A percentile compares a stretch with the other conserved stretches of the same genome.
Evolutionary conservation across 176 grass and related monocot species (phyloP).

Genomic region (Hordeum marinum): DNA sequence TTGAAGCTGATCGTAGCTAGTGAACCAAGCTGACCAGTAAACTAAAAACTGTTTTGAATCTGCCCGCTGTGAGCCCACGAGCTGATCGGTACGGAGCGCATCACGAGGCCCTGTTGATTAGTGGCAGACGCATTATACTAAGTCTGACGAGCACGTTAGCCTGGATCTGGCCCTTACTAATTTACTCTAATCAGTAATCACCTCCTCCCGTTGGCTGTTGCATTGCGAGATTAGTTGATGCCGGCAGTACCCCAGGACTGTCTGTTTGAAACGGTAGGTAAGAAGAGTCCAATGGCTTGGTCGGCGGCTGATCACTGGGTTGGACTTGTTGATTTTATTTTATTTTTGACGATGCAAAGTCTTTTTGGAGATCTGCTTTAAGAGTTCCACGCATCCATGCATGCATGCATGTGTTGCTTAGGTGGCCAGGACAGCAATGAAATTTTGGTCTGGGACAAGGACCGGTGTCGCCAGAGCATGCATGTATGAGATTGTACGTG

Average conservation of each 20-base stretch:
- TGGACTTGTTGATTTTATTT: not conserved
- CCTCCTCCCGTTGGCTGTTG: no score
- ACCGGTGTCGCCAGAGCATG: not conserved
- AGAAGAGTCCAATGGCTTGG: not conserved
- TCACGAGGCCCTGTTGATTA: not conserved
- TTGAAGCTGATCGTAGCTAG: not conserved
- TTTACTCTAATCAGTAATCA: not conserved
- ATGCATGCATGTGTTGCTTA: not conserved
- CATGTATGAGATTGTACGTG: not conserved
- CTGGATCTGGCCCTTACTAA: conserved; percentile 1
- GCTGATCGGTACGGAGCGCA: not conserved
- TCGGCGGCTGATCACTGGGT: not conserved
- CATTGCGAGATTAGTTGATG: not conserved
- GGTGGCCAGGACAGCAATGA: not conserved
- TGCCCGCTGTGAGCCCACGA: not conserved
- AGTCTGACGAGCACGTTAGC: not conserved
- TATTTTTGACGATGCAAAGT: no score
- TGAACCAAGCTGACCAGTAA: not conserved
- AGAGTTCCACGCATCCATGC: not conserved
- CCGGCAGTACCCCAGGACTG: not conserved
- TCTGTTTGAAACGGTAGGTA: not conserved
- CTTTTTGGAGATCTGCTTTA: not conserved
- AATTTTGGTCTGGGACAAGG: not conserved
- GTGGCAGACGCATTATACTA: not conserved
- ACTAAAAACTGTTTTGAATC: not conserved